Conservation (phyloP, 495 filamentous ascomycete genomes). For the Tirmania nivea region DNA sequence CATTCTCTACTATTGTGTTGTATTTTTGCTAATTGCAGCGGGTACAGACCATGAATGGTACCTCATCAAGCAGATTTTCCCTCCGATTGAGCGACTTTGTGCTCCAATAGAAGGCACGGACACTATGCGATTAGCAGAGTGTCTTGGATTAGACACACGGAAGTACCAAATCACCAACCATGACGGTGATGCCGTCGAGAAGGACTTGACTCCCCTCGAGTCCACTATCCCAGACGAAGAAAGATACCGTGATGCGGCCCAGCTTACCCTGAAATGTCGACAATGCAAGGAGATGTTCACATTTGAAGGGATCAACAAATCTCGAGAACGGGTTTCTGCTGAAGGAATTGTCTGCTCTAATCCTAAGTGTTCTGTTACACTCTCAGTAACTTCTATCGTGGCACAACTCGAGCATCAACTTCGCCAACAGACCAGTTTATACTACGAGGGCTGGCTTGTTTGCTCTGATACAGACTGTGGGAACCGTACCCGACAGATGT, state of each 20-base stretch:
- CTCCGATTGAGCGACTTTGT: constrained; percentile 91
- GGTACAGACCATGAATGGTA: constrained; percentile 75
- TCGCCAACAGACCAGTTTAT: constrained; percentile 50
- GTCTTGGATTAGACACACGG: constrained; percentile 69
- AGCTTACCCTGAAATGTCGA: constrained; percentile 58
- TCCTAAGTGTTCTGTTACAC: constrained; percentile 33
- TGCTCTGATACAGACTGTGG: constrained; percentile 79
- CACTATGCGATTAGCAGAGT: constrained; percentile 68
- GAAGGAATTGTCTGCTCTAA: constrained; percentile 55
- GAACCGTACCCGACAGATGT: constrained; percentile 72
- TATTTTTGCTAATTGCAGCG: neutral
- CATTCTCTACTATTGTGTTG: neutral
- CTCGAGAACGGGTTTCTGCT: constrained; percentile 37
- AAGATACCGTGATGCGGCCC: constrained; percentile 59
- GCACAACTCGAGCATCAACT: constrained; percentile 74
- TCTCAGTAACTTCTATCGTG: constrained; percentile 51
- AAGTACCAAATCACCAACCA: constrained; percentile 51
- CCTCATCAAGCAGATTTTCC: constrained; percentile 93
- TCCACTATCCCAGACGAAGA: constrained; percentile 75
- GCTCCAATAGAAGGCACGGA: constrained; percentile 87
- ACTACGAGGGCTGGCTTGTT: constrained; percentile 79
- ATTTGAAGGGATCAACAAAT: constrained; percentile 50
- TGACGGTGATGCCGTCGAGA: constrained; percentile 25
- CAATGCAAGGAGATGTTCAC: constrained; percentile 45
- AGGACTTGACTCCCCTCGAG: constrained; percentile 66